Conservation (phyloP, 257 asterid genomes). For the Ilex aquifolium region DNA sequence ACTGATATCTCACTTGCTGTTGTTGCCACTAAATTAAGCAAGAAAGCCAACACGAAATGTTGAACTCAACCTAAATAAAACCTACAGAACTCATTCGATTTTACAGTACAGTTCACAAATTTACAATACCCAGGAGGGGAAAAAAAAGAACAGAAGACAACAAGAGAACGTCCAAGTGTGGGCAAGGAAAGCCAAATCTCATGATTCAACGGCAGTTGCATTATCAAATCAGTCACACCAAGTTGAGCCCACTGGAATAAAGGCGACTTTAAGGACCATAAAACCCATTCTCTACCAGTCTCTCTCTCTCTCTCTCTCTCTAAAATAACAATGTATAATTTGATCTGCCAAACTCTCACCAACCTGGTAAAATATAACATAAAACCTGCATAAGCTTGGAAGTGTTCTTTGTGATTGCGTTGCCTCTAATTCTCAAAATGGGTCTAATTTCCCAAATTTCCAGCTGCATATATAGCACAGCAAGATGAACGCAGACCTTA, state of each 20-base stretch:
- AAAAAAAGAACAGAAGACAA: conserved; percentile 7
- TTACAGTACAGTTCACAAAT: conserved; percentile 10
- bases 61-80: neutral
- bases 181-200: conserved; percentile 35
- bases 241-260: conserved; percentile 54
- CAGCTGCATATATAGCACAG: too few relatives aligned
- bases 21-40: conserved; percentile 22
- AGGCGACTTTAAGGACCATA: conserved; percentile 42
- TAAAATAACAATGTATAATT: neutral
- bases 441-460: too few relatives aligned
- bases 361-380: too few relatives aligned
- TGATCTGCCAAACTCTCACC: neutral
- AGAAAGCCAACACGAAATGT: conserved; percentile 8
- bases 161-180: conserved; percentile 35
- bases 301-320: conserved; percentile 1
- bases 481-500: too few relatives aligned
- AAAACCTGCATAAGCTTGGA: too few relatives aligned
- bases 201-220: conserved; percentile 44
- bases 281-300: conserved; percentile 19
- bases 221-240: conserved; percentile 50
- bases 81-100: neutral
- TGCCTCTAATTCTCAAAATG: too few relatives aligned
- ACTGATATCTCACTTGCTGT: conserved; percentile 10
- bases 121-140: conserved; percentile 1
- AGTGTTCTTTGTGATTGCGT: too few relatives aligned